Evolutionary conservation across 305 asterid genomes (phyloP).

Genomic region (Andrographis paniculata): DNA sequence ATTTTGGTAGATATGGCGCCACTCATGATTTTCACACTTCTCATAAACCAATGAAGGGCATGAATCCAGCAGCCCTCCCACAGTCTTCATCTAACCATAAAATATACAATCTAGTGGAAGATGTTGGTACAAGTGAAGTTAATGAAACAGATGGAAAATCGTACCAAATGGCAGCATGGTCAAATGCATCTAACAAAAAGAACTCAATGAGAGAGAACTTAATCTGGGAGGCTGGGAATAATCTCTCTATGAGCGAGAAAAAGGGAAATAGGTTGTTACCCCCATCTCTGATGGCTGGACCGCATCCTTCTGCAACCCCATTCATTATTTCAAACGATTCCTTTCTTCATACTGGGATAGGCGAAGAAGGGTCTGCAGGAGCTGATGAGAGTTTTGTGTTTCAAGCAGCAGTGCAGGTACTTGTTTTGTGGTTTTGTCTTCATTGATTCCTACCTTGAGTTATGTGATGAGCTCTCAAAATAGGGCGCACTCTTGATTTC

Average conservation of each 20-base stretch:
- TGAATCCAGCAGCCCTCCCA: constrained; percentile 40
- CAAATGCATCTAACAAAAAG: constrained; percentile 33
- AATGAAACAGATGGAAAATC: constrained; percentile 37
- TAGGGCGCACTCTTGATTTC: constrained; percentile 10
- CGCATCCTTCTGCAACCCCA: constrained; percentile 31
- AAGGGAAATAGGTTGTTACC: constrained; percentile 54
- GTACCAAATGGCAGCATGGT: constrained; percentile 31
- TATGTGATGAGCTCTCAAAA: constrained; percentile 3
- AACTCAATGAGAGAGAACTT: constrained; percentile 25
- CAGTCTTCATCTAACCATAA: constrained; percentile 28
- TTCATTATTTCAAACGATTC: constrained; percentile 39
- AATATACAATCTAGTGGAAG: constrained; percentile 30
- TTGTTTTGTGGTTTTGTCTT: constrained; percentile 11
- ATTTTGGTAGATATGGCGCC: constrained; percentile 22
- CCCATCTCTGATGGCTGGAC: constrained; percentile 35
- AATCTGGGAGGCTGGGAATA: constrained; percentile 23
- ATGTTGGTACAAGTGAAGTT: constrained; percentile 40
- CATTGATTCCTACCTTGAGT: constrained; percentile 9
- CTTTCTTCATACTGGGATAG: constrained; percentile 40
- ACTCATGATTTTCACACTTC: constrained; percentile 22
- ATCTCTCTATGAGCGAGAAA: constrained; percentile 31
- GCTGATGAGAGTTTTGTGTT: constrained; percentile 81
- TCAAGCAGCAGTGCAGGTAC: constrained; percentile 91
- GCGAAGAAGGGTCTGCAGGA: constrained; percentile 64
- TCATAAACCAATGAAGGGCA: constrained; percentile 34